A percentile compares a stretch with the other conserved stretches of the same genome.
These are phyloP conservation scores for Puccinia polysora DNA, from an alignment of 1,284 basidiomycete genomes.

Conservation along the genomic window DNA sequence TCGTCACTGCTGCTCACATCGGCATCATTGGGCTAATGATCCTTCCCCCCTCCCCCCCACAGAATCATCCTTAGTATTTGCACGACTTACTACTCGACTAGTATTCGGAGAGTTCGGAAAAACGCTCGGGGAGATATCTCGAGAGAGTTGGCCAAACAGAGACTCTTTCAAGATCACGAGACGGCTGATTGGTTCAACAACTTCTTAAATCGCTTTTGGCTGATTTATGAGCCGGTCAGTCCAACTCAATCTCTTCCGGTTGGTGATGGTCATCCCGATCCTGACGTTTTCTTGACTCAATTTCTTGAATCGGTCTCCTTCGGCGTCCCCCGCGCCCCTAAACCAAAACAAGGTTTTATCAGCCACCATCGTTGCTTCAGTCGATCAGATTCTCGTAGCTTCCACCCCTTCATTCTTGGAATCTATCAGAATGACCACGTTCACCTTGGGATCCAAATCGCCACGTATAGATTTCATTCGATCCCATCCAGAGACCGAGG, in stretches of 20 bases:
- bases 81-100: slow-evolving; percentile 82
- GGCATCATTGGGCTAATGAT: too few species aligned
- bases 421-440: slow-evolving; percentile 72
- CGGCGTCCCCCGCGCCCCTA: too few species aligned
- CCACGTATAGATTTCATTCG: slow-evolving; percentile 86
- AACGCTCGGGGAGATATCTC: slow-evolving; percentile 88
- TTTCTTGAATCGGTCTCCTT: background rate
- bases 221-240: slow-evolving; percentile 24
- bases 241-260: background rate
- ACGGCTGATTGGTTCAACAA: slow-evolving; percentile 94
- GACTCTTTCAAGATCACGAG: slow-evolving; percentile 74
- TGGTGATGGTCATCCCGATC: background rate
- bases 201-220: slow-evolving; percentile 50
- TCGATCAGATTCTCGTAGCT: slow-evolving; percentile 78
- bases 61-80: slow-evolving; percentile 70
- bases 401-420: slow-evolving; percentile 86
- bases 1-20: background rate
- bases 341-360: slow-evolving; percentile 58
- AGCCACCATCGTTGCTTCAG: slow-evolving; percentile 66
- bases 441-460: slow-evolving; percentile 85
- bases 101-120: slow-evolving; percentile 73
- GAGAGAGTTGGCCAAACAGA: slow-evolving; percentile 84
- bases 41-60: too few species aligned
- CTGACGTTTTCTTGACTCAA: slow-evolving; percentile 66
- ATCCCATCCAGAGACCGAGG: slow-evolving; percentile 86